phyloP scores from a whole-genome alignment of 306 rosid genomes.

The Echinosophora koreensis region DNA sequence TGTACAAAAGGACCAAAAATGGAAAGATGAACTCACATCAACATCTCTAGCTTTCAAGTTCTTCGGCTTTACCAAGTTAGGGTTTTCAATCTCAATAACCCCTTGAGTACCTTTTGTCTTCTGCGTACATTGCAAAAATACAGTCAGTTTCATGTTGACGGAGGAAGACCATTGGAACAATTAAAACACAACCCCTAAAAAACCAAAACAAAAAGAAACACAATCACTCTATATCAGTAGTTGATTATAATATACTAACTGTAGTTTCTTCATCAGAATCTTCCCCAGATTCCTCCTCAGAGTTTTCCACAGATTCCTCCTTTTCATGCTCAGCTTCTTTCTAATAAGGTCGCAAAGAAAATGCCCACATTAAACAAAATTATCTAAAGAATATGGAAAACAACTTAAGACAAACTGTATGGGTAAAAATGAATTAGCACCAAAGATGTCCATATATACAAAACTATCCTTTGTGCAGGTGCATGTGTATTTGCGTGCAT shows the following conservation, averaged over 20 bases:
- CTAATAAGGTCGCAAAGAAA: constrained; percentile 48
- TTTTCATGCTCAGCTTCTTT: constrained; percentile 66
- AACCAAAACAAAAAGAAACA: neutral
- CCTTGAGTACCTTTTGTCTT: constrained; percentile 86
- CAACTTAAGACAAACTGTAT: constrained; percentile 7
- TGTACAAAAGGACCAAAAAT: constrained; percentile 24
- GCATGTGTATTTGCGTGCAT: neutral
- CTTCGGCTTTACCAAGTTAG: constrained; percentile 81
- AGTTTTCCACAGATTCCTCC: constrained; percentile 58
- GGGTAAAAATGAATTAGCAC: neutral
- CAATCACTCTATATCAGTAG: constrained; percentile 24
- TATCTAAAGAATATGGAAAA: neutral
- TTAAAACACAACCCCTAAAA: neutral
- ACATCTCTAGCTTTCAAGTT: constrained; percentile 73
- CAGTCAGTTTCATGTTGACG: constrained; percentile 17
- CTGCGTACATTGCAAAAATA: constrained; percentile 55
- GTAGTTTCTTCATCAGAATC: constrained; percentile 69
- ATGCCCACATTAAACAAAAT: constrained; percentile 24
- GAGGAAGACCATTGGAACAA: constrained; percentile 13
- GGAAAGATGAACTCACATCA: constrained; percentile 69
- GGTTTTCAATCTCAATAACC: constrained; percentile 89
- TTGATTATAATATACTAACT: constrained; percentile 49
- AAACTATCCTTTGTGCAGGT: neutral
- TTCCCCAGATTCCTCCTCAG: constrained; percentile 62
- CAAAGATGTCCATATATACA: neutral